These are phyloP conservation scores for Fusarium papillatum DNA, from an alignment of 2,329 filamentous ascomycete genomes.

Conservation along the genomic window DNA sequence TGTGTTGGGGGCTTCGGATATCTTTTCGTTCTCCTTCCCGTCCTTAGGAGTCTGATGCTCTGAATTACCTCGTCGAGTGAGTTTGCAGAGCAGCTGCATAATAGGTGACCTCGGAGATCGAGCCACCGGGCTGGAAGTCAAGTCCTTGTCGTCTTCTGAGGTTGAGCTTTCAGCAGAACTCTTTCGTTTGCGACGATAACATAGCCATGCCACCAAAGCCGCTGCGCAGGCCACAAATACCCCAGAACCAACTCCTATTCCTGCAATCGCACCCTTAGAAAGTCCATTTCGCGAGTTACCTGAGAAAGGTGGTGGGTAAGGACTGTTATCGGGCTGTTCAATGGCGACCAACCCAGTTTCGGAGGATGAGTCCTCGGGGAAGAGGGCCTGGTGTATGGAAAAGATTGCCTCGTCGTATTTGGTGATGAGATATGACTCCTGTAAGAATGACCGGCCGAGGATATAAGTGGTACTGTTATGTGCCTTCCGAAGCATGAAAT, in stretches of 20 bases:
- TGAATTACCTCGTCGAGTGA: slow-evolving; percentile 53
- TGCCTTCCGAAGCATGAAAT: slow-evolving; percentile 76
- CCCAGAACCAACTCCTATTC: slow-evolving; percentile 60
- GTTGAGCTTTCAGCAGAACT: slow-evolving; percentile 33
- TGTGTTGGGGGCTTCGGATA: slow-evolving; percentile 55
- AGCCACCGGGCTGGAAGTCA: slow-evolving; percentile 48
- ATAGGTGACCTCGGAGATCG: slow-evolving; percentile 42
- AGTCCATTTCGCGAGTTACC: slow-evolving; percentile 45
- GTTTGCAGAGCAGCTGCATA: slow-evolving; percentile 54
- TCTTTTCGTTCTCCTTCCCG: slow-evolving; percentile 40
- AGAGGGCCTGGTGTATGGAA: slow-evolving; percentile 67
- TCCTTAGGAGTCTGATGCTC: slow-evolving; percentile 39
- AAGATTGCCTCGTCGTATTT: slow-evolving; percentile 68
- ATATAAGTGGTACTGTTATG: slow-evolving; percentile 67
- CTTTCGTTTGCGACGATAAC: slow-evolving; percentile 51
- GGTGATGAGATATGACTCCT: slow-evolving; percentile 74
- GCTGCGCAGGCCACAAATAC: slow-evolving; percentile 47
- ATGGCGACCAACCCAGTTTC: slow-evolving; percentile 59
- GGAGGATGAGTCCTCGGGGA: slow-evolving; percentile 58
- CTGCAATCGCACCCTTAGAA: slow-evolving; percentile 57
- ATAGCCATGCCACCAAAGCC: slow-evolving; percentile 49
- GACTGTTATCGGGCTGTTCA: slow-evolving; percentile 58
- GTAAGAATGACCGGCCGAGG: slow-evolving; percentile 77
- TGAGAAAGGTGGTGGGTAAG: slow-evolving; percentile 56
- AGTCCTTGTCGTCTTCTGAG: slow-evolving; percentile 53